phyloP scores from a whole-genome alignment of 192 early-diverging fungal species.

The Irineochytrium annulatum region DNA sequence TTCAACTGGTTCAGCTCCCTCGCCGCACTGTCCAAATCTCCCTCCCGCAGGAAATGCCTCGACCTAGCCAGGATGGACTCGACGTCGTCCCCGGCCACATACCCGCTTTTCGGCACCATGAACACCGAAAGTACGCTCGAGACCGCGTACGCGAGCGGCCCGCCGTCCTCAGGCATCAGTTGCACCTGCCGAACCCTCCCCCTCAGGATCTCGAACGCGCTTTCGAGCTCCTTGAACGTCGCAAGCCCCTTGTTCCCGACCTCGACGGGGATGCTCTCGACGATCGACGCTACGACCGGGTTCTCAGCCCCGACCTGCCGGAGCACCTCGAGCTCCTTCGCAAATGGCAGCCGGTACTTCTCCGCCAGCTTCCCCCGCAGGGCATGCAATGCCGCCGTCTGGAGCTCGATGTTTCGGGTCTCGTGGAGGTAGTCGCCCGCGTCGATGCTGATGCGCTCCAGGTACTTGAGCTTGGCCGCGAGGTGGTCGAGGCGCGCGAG shows the following conservation, averaged over 20 bases:
- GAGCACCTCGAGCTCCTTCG: conserved; percentile 63
- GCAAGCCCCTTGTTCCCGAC: conserved; percentile 58
- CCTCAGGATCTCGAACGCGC: conserved; percentile 63
- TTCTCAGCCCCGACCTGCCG: conserved; percentile 51
- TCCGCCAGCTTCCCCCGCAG: conserved; percentile 52
- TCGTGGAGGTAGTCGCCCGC: conserved; percentile 65
- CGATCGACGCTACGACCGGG: conserved; percentile 33
- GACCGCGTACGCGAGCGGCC: conserved; percentile 75
- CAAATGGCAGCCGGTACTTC: conserved; percentile 54
- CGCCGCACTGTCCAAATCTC: conserved; percentile 79
- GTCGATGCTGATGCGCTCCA: conserved; percentile 63
- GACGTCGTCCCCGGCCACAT: conserved; percentile 79
- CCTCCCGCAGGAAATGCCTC: conserved; percentile 66
- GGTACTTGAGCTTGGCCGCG: conserved; percentile 66
- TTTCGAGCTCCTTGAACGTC: conserved; percentile 47
- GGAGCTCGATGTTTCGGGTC: conserved; percentile 57
- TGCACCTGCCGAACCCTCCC: conserved; percentile 70
- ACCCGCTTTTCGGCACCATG: conserved; percentile 80
- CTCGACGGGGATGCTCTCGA: conserved; percentile 34
- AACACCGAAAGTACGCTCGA: conserved; percentile 66
- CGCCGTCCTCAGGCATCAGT: conserved; percentile 83
- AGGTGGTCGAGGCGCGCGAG: conserved; percentile 82
- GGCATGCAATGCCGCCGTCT: conserved; percentile 62
- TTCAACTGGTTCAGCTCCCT: conserved; percentile 90
- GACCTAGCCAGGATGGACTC: conserved; percentile 80